phyloP scores from a whole-genome alignment of 1,284 basidiomycete species.

The Fistulina hepatica region DNA sequence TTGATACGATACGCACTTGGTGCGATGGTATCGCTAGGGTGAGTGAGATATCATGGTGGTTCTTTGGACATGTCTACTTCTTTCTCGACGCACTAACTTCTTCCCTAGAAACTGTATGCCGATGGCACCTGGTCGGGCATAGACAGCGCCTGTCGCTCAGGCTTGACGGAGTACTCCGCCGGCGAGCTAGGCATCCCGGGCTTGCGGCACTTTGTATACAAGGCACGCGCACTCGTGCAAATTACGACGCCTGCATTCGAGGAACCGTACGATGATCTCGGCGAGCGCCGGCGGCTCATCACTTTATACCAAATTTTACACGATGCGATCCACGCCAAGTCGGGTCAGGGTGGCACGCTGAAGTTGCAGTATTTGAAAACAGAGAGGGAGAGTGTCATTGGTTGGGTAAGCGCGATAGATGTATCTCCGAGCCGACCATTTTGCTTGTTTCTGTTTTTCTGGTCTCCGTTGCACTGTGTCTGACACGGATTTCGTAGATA shows the following conservation, averaged over 20 bases:
- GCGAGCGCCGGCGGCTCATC: conserved; percentile 47
- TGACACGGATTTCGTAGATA: conserved; percentile 41
- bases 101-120: conserved; percentile 43
- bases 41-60: conserved; percentile 49
- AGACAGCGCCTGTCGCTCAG: conserved; percentile 33
- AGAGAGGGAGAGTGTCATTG: conserved; percentile 79
- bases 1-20: conserved; percentile 62
- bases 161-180: conserved; percentile 52
- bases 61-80: conserved; percentile 4
- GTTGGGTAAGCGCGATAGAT: conserved; percentile 52
- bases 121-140: conserved; percentile 48
- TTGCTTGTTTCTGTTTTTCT: neutral
- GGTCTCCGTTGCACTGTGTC: neutral
- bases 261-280: conserved; percentile 61
- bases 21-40: conserved; percentile 60
- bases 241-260: conserved; percentile 77
- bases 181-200: conserved; percentile 76
- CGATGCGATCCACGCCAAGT: conserved; percentile 78
- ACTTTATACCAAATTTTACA: conserved; percentile 80
- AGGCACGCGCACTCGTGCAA: conserved; percentile 81
- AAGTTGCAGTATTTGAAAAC: conserved; percentile 81
- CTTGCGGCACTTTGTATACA: conserved; percentile 90
- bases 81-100: conserved; percentile 1
- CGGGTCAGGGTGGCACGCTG: conserved; percentile 61
- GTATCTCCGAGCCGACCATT: neutral